Conservation (phyloP, 371 early-diverging fungal genomes). For the Rhizomucor miehei region DNA sequence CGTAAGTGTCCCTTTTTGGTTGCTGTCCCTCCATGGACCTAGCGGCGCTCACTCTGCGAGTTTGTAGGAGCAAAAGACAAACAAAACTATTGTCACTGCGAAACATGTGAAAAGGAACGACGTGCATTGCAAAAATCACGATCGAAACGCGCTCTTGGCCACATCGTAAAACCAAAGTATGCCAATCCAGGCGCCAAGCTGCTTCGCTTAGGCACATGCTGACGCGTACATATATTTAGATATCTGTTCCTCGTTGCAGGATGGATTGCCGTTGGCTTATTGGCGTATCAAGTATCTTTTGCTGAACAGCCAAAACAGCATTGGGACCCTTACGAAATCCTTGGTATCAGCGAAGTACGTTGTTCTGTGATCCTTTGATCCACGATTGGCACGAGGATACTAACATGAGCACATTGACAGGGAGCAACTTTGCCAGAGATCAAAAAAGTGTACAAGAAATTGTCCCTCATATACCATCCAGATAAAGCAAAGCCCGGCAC, state of each 20-base stretch:
- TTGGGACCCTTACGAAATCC: conserved; percentile 94
- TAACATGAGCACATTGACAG: conserved; percentile 29
- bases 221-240: too few relatives aligned
- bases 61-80: conserved; percentile 11
- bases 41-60: background rate
- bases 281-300: conserved; percentile 75
- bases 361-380: too few relatives aligned
- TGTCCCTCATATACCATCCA: conserved; percentile 81
- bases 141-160: conserved; percentile 8
- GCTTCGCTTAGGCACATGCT: too few relatives aligned
- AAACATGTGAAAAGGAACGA: conserved; percentile 22
- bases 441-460: conserved; percentile 70
- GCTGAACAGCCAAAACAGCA: conserved; percentile 62
- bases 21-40: background rate
- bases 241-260: conserved; percentile 59
- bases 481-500: conserved; percentile 74
- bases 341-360: conserved; percentile 74
- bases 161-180: conserved; percentile 19
- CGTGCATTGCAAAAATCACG: conserved; percentile 4
- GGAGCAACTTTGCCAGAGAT: conserved; percentile 58
- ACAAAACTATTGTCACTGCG: conserved; percentile 20
- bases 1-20: conserved; percentile 34
- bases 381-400: background rate
- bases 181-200: background rate
- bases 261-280: conserved; percentile 77